Base-by-base conservation (phyloP, 331 rosid species). In the Pyracantha coccinea region DNA sequence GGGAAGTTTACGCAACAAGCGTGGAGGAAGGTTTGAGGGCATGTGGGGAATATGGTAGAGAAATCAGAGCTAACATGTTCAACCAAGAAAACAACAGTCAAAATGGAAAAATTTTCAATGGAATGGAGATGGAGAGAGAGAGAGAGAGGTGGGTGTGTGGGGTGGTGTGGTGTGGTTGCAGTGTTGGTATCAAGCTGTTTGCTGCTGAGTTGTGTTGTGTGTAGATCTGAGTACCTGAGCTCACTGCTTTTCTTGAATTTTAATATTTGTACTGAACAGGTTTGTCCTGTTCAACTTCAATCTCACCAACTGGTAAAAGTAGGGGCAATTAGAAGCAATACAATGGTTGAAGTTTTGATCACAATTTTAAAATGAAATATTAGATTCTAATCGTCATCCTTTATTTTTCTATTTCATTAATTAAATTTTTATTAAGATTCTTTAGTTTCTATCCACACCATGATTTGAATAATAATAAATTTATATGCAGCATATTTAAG, bases 191-290 rank as follows among this genome's bases (percentile, higher is more conserved):
- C 66, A 60, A 13, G n/a, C 72, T 38, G 58, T n/a, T 63, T 35
- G 80, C 59, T 67, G 45, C 84, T 80, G 45, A 1, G 45, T 38
- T 38, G 15, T 11, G 45, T 10, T 38, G 45, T 45, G 79, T 69
- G 75, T 78, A 78, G 97, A 89, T 90, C 95, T 85, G 67, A 47
- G 69, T 4, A 64, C 71, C 57, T 47, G 78, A 74, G 2, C 29
- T 38, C 60, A 35, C 32, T 55, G 50, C 32, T 27, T 66, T 35
- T 67, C 29, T 29, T 20, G 52, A n/a, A 31, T 23, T 25, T 15
- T 53, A 64, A 24, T 27, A 54, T 35, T 13, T 23, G 27, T 68
- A 21, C 20, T 24, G 16, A 17, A 59, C 74, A 59, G 61, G 69
- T 19, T 61, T 77, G 24, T 59, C 5, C 15, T 23, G 23, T 13